Conservation (phyloP, 352 stramenopile species). For the Phytophthora ramorum region DNA sequence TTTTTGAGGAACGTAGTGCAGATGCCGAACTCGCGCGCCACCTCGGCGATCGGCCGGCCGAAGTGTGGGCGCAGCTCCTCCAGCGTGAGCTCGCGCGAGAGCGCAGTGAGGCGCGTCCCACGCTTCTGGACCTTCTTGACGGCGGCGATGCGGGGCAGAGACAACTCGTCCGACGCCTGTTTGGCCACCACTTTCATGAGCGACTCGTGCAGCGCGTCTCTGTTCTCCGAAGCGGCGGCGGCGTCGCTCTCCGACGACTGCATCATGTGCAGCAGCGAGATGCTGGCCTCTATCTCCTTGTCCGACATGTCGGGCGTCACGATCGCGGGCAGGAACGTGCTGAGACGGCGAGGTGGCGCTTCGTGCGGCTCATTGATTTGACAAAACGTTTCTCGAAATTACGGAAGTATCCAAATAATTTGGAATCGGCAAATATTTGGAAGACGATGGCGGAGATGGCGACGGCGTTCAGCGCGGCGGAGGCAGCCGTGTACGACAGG, state of each 20-base stretch:
- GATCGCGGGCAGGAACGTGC: slow-evolving; percentile 7
- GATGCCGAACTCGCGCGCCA: slow-evolving; percentile 73
- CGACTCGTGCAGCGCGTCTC: slow-evolving; percentile 39
- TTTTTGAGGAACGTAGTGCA: slow-evolving; percentile 85
- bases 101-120: slow-evolving; percentile 52
- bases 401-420: too few relatives aligned
- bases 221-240: slow-evolving; percentile 8
- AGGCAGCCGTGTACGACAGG: slow-evolving; percentile 97
- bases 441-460: slow-evolving; percentile 3
- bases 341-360: background rate
- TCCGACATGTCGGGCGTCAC: slow-evolving; percentile 37
- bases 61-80: slow-evolving; percentile 72
- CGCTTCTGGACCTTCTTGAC: slow-evolving; percentile 40
- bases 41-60: slow-evolving; percentile 67
- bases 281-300: slow-evolving; percentile 66
- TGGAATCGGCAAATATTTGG: too few relatives aligned
- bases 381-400: too few relatives aligned
- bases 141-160: slow-evolving; percentile 7
- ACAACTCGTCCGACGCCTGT: slow-evolving; percentile 29
- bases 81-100: slow-evolving; percentile 64
- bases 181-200: slow-evolving; percentile 53
- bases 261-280: slow-evolving; percentile 76
- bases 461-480: slow-evolving; percentile 73
- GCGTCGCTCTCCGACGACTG: slow-evolving; percentile 25
- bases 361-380: too few relatives aligned